Base-by-base conservation (phyloP, 352 stramenopile genomes). In the Globisporangium ultimum region DNA sequence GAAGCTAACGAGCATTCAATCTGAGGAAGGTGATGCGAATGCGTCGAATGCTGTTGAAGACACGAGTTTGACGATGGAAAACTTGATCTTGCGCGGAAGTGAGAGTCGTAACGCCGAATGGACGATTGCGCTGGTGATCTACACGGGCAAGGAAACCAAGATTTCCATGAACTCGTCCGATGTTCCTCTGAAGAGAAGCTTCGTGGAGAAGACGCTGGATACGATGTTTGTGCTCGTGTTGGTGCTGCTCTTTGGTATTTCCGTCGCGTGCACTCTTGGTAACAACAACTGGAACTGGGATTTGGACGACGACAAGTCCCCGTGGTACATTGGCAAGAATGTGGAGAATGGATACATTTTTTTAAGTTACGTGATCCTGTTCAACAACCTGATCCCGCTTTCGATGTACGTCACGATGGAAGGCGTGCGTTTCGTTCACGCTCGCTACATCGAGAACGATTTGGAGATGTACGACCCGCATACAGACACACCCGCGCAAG, bases 341-440 rank as follows among this genome's bases (percentile, higher is more conserved):
- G 75, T 74, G 32, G 71, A 73, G 42, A 90, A 89, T 60, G 80
- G 84, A 59, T 95, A 93, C 63, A 93, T 95, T 57, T 96, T 96
- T 60, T 64, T 96, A 51, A 94, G 82, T 74, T 96, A 93, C 58
- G 78, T 96, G 50, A 95, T 96, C 45, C 60, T 96, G 45, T 95
- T 95, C 64, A 95, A 95, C 72, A 94, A 93, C 55, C 67, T 95
- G 43, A 93, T 95, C 50, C 83, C 86, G 43, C 65, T 95, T 42
- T 93, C 83, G 11, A 91, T 95, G 82, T 95, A 95, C 50, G 86
- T 95, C 40, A 93, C 84, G 28, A 93, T 93, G 82, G 86, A 95
- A 73, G 83, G 82, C 45, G 84, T 93, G 22, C 81, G 84, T 11
- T 95, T 93, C 54, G 83, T 90, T 34, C 83, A 93, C 55, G 84